Conservation (phyloP, 192 early-diverging fungal species). For the Backusella tuberculispora region DNA sequence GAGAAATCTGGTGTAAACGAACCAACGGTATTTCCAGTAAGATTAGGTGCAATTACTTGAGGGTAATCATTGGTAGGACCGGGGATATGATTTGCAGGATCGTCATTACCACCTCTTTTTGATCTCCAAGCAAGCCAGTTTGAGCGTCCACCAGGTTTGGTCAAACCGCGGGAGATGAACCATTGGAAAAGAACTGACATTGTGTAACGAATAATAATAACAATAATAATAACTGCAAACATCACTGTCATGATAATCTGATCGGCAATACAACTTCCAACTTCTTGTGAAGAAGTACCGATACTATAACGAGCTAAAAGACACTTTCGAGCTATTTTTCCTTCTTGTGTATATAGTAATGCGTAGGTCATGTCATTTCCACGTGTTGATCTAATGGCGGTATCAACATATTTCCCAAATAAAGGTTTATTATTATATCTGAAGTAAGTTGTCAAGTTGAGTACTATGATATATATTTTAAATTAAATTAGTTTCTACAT, state of each 20-base stretch:
- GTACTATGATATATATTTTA: background rate
- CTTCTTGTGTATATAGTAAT: conserved; percentile 22
- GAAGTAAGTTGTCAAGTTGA: conserved; percentile 13
- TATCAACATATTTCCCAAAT: conserved; percentile 26
- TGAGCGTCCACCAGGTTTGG: conserved; percentile 51
- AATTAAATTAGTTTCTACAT: too few relatives aligned
- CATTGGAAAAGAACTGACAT: conserved; percentile 68
- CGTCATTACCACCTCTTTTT: conserved; percentile 39
- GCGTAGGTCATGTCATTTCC: conserved; percentile 40
- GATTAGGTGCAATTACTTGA: background rate
- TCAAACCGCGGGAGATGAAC: conserved; percentile 56
- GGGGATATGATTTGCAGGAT: conserved; percentile 33
- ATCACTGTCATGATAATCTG: conserved; percentile 58
- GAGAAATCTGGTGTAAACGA: background rate
- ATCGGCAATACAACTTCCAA: conserved; percentile 60
- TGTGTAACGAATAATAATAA: conserved; percentile 61
- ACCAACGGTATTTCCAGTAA: background rate
- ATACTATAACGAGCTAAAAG: conserved; percentile 48
- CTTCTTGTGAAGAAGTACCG: conserved; percentile 56
- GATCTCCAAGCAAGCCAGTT: conserved; percentile 53
- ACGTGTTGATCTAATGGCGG: conserved; percentile 1
- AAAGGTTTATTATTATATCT: background rate
- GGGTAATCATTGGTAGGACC: conserved; percentile 29
- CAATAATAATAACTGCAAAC: conserved; percentile 54
- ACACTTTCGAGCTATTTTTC: conserved; percentile 48